phyloP scores from a whole-genome alignment of 805 yeast genomes.

The Candida sithepensis region DNA sequence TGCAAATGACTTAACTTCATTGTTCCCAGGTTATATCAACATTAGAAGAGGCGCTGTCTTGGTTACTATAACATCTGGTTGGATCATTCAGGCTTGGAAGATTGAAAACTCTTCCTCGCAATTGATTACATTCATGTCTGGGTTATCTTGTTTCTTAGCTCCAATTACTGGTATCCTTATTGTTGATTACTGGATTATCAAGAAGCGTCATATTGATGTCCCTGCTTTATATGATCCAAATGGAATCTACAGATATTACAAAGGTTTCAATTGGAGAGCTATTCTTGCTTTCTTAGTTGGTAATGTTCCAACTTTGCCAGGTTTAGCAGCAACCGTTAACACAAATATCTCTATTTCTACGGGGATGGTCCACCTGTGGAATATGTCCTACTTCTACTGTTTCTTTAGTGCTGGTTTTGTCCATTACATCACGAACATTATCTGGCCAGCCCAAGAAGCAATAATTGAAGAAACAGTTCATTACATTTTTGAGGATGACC shows the following conservation, averaged over 20 bases:
- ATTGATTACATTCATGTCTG: constrained; percentile 35
- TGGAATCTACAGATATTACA: constrained; percentile 37
- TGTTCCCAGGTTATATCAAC: constrained; percentile 56
- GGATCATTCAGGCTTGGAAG: constrained; percentile 40
- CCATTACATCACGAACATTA: constrained; percentile 19
- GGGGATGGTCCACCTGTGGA: constrained; percentile 26
- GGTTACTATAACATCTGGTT: constrained; percentile 32
- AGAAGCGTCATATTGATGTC: constrained; percentile 35
- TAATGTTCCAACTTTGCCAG: constrained; percentile 38
- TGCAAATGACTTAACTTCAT: constrained; percentile 54
- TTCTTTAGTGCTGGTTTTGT: constrained; percentile 27
- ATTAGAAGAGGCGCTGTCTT: constrained; percentile 51
- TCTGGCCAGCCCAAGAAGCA: constrained; percentile 14
- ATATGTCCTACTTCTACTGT: constrained; percentile 31
- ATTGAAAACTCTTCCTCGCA: constrained; percentile 34
- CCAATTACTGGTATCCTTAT: constrained; percentile 38
- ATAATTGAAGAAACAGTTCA: constrained; percentile 6
- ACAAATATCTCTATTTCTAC: constrained; percentile 19
- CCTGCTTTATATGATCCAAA: constrained; percentile 30
- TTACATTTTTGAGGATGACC: background rate
- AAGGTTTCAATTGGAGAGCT: constrained; percentile 45
- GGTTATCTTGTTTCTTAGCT: constrained; percentile 35
- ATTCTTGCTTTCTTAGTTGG: constrained; percentile 36
- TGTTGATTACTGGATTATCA: constrained; percentile 37
- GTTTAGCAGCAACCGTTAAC: constrained; percentile 32